These are phyloP conservation scores for Hypoxylon fragiforme DNA, from an alignment of 495 filamentous ascomycete species.

Conservation along the genomic window DNA sequence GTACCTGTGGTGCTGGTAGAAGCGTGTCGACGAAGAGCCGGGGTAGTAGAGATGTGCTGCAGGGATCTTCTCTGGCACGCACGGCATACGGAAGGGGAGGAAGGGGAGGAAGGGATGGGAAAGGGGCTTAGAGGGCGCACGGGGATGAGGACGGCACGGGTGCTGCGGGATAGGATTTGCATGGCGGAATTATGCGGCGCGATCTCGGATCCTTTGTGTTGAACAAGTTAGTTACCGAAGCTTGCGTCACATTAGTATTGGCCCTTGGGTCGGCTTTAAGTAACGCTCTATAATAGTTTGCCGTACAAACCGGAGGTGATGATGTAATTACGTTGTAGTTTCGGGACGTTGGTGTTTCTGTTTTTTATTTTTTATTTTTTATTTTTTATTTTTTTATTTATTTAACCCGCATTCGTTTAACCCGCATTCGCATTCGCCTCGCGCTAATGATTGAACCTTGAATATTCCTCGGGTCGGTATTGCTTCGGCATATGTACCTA, in stretches of 20 bases:
- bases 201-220: neutral
- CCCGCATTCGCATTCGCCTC: neutral
- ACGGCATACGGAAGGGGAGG: neutral
- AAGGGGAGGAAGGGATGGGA: conserved; percentile 21
- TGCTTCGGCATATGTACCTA: neutral
- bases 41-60: neutral
- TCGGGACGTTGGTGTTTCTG: neutral
- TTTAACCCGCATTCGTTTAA: neutral
- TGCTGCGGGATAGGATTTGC: conserved; percentile 26
- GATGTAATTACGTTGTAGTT: neutral
- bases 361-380: neutral
- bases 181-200: conserved; percentile 7
- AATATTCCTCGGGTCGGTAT: neutral
- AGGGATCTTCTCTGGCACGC: neutral
- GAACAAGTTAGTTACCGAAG: neutral
- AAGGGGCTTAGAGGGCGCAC: neutral
- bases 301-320: too few relatives aligned
- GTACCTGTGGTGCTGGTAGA: too few relatives aligned
- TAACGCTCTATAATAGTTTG: too few relatives aligned
- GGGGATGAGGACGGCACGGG: conserved; percentile 17
- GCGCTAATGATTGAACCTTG: neutral
- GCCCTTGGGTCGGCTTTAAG: too few relatives aligned
- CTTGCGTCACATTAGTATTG: neutral
- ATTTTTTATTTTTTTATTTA: neutral
- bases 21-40: neutral